Evolutionary conservation across 306 rosid species (phyloP).

Genomic region (Alnus glutinosa): DNA sequence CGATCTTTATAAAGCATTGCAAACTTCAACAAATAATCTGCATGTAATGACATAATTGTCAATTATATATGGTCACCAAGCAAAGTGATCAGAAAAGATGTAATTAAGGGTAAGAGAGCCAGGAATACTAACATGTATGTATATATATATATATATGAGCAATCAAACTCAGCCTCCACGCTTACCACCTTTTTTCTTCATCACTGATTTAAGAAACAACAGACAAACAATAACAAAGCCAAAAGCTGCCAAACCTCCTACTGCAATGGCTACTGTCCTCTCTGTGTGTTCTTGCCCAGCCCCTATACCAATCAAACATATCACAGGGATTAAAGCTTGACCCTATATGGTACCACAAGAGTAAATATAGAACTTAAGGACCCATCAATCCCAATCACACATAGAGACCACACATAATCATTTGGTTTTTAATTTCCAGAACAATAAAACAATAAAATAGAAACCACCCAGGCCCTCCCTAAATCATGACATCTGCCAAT

Average conservation of each 20-base stretch:
- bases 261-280: slow-evolving; percentile 78
- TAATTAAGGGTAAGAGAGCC: slow-evolving; percentile 10
- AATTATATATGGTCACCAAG: slow-evolving; percentile 1
- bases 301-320: slow-evolving; percentile 38
- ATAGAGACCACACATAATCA: background rate
- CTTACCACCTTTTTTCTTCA: slow-evolving; percentile 63
- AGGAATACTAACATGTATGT: slow-evolving; percentile 14
- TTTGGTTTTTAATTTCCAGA: background rate
- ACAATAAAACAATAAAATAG: too few species aligned
- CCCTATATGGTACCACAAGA: background rate
- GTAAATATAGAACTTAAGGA: background rate
- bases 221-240: slow-evolving; percentile 74
- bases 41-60: background rate
- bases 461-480: too few species aligned
- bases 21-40: background rate
- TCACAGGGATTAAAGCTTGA: slow-evolving; percentile 1
- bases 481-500: background rate
- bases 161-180: slow-evolving; percentile 33
- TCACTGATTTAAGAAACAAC: slow-evolving; percentile 48
- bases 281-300: slow-evolving; percentile 43
- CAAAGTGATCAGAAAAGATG: slow-evolving; percentile 27
- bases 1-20: background rate
- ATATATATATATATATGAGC: background rate
- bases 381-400: background rate
- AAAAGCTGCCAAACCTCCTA: slow-evolving; percentile 84